A percentile compares a stretch with the other conserved stretches of the same genome.
Conservation (phyloP, 805 yeast species). For the Nakazawaea molendinolei region DNA sequence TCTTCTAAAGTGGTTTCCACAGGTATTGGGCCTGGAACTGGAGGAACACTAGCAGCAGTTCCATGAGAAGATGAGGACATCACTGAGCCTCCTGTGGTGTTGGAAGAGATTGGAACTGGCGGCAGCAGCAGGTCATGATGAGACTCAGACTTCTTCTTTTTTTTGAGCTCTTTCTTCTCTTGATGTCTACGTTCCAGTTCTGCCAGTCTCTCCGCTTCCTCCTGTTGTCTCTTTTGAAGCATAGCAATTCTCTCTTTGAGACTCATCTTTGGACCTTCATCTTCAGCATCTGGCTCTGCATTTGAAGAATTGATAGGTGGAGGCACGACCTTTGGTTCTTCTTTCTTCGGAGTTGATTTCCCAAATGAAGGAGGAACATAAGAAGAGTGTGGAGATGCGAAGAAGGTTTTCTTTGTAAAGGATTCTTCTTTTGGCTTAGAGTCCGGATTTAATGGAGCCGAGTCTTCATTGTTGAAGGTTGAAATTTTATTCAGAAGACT, state of each 20-base stretch:
- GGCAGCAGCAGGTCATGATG: not conserved
- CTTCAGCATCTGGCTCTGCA: slow-evolving; percentile 29
- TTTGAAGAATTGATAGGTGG: slow-evolving; percentile 20
- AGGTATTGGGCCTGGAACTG: not conserved
- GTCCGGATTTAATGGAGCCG: slow-evolving; percentile 35
- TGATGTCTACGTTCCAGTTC: slow-evolving; percentile 42
- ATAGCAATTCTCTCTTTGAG: slow-evolving; percentile 82
- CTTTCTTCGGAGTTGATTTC: slow-evolving; percentile 15
- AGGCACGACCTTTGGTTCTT: slow-evolving; percentile 15
- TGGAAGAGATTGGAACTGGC: slow-evolving; percentile 1
- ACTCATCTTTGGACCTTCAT: slow-evolving; percentile 68
- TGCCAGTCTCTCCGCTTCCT: slow-evolving; percentile 70
- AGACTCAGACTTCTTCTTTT: slow-evolving; percentile 16
- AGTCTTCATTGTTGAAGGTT: slow-evolving; percentile 36
- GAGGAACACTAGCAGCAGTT: not conserved
- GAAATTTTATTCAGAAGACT: slow-evolving; percentile 38
- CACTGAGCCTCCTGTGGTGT: slow-evolving; percentile 4
- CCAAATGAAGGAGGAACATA: slow-evolving; percentile 41
- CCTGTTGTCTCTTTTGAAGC: slow-evolving; percentile 73
- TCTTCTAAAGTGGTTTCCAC: slow-evolving; percentile 10
- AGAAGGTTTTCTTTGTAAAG: slow-evolving; percentile 47
- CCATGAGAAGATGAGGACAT: slow-evolving; percentile 2
- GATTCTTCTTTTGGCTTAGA: slow-evolving; percentile 34
- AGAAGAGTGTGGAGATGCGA: slow-evolving; percentile 50
- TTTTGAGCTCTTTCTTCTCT: slow-evolving; percentile 39